Conservation (phyloP, 805 yeast species). For the Suhomyces xylopsoci region DNA sequence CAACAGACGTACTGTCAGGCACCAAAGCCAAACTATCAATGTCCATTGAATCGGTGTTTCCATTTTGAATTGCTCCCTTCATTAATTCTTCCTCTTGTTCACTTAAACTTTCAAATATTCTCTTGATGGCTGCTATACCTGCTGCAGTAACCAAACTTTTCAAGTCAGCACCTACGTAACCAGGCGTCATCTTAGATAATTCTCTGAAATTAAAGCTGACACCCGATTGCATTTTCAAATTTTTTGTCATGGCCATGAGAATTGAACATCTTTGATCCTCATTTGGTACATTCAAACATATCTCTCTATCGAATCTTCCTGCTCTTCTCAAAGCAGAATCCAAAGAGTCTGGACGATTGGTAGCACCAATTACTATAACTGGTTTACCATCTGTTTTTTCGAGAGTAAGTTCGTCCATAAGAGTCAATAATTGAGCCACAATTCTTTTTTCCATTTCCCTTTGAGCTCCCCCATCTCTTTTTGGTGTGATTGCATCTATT, state of each 20-base stretch:
- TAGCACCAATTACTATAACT: conserved; percentile 92
- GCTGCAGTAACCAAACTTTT: conserved; percentile 94
- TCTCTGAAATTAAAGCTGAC: conserved; percentile 56
- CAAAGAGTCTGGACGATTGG: conserved; percentile 92
- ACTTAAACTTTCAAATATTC: conserved; percentile 69
- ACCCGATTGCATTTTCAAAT: conserved; percentile 60
- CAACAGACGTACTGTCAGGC: conserved; percentile 9
- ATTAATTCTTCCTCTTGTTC: conserved; percentile 35
- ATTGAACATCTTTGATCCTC: conserved; percentile 78
- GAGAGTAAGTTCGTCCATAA: conserved; percentile 87
- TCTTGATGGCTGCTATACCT: conserved; percentile 88
- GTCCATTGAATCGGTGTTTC: conserved; percentile 29
- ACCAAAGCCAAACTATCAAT: conserved; percentile 19
- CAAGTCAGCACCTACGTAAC: conserved; percentile 96
- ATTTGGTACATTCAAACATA: conserved; percentile 91
- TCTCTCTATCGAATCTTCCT: conserved; percentile 94
- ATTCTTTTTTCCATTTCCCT: conserved; percentile 97
- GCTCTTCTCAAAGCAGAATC: conserved; percentile 96
- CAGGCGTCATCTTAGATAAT: conserved; percentile 91
- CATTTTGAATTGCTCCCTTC: conserved; percentile 1
- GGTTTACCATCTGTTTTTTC: conserved; percentile 92
- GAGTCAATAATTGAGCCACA: conserved; percentile 90
- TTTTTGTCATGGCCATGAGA: conserved; percentile 66
- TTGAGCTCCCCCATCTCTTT: conserved; percentile 92
- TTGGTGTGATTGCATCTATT: conserved; percentile 97